A percentile compares a stretch with the other conserved stretches of the same genome.
phyloP scores from a whole-genome alignment of 2,329 filamentous ascomycete species.

The Chrysosporium keratinophilum region DNA sequence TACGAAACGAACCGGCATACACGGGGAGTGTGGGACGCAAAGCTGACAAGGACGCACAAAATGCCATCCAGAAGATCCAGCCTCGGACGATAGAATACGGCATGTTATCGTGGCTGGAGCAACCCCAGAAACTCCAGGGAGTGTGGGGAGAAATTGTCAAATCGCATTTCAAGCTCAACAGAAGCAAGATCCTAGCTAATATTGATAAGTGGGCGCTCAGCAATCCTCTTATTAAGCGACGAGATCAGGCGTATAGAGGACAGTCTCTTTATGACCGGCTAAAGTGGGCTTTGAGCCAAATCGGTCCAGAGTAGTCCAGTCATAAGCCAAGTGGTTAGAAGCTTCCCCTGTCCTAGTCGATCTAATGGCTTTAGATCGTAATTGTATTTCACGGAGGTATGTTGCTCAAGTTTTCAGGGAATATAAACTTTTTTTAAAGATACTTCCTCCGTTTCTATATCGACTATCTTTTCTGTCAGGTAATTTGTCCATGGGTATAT shows the following conservation, averaged over 20 bases:
- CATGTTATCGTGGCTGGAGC: conserved; percentile 17
- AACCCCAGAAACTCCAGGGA: conserved; percentile 13
- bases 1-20: conserved; percentile 45
- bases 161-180: conserved; percentile 17
- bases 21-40: conserved; percentile 17
- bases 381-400: too few relatives aligned
- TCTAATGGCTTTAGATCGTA: background rate
- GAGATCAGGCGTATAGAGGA: background rate
- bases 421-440: too few relatives aligned
- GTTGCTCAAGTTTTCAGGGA: too few relatives aligned
- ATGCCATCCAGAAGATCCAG: conserved; percentile 25
- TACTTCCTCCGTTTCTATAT: too few relatives aligned
- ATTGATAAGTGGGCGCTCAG: conserved; percentile 42
- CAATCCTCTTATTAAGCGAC: conserved; percentile 19
- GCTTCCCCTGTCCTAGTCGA: too few relatives aligned
- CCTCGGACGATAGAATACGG: conserved; percentile 13
- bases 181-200: conserved; percentile 13
- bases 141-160: conserved; percentile 17
- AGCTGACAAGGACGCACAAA: conserved; percentile 15
- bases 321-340: too few relatives aligned
- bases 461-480: too few relatives aligned
- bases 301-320: background rate
- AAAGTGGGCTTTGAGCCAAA: background rate
- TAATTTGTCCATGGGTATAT: too few relatives aligned
- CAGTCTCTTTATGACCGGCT: background rate